phyloP scores from a whole-genome alignment of 1,139 yeast species.

The Kodamaea sp. region DNA sequence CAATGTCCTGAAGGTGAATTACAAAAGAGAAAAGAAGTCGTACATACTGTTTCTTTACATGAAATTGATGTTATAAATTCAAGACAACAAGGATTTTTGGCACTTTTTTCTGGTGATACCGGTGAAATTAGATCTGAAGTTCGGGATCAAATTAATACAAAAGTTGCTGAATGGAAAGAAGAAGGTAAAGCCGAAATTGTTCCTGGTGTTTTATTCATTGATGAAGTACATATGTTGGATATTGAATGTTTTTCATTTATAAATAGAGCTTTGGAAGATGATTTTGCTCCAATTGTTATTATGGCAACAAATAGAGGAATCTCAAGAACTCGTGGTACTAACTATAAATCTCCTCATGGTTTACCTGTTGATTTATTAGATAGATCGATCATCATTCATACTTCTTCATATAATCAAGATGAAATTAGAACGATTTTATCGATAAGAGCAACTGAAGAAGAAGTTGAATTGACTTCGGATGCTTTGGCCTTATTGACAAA shows the following conservation, averaged over 20 bases:
- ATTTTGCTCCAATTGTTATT: slow-evolving; percentile 92
- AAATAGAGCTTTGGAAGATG: slow-evolving; percentile 95
- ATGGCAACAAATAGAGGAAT: slow-evolving; percentile 99
- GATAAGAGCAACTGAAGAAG: slow-evolving; percentile 95
- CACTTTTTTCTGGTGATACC: slow-evolving; percentile 94
- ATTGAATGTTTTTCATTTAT: slow-evolving; percentile 95
- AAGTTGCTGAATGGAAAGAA: slow-evolving; percentile 98
- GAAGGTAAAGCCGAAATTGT: slow-evolving; percentile 98
- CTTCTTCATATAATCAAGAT: slow-evolving; percentile 68
- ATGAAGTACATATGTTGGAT: slow-evolving; percentile 98
- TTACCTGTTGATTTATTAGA: slow-evolving; percentile 92
- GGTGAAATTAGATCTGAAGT: slow-evolving; percentile 96
- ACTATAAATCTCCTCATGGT: slow-evolving; percentile 94
- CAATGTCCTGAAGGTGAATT: slow-evolving; percentile 99
- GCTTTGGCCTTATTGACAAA: slow-evolving; percentile 88
- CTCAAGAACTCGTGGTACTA: slow-evolving; percentile 88
- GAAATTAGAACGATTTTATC: slow-evolving; percentile 84
- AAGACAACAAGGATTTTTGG: slow-evolving; percentile 95
- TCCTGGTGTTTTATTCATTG: slow-evolving; percentile 97
- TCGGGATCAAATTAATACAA: slow-evolving; percentile 93
- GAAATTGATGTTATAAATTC: slow-evolving; percentile 98
- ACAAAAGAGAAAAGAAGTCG: slow-evolving; percentile 91
- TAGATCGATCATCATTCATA: slow-evolving; percentile 88
- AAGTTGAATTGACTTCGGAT: slow-evolving; percentile 77
- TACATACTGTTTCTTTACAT: slow-evolving; percentile 93